These are phyloP conservation scores for Metarhizium robertsii DNA, from an alignment of 2,329 filamentous ascomycete genomes.

Conservation along the genomic window DNA sequence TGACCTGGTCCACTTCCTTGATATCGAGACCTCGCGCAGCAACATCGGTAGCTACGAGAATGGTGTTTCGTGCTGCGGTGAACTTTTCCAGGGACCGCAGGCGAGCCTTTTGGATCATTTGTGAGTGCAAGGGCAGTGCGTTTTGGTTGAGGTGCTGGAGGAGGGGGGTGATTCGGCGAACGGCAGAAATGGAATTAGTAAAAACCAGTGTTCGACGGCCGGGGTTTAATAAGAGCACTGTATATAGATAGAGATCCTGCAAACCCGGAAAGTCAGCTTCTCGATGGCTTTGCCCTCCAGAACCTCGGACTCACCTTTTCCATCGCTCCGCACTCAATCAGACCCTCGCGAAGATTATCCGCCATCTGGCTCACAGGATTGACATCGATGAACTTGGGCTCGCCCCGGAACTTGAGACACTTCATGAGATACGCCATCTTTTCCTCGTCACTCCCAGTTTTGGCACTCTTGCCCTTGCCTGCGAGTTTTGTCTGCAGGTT, in stretches of 20 bases:
- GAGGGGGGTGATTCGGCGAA: slow-evolving; percentile 75
- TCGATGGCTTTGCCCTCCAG: not conserved
- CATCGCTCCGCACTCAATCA: slow-evolving; percentile 85
- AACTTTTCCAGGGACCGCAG: slow-evolving; percentile 90
- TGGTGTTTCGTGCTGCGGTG: slow-evolving; percentile 52
- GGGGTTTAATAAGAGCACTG: slow-evolving; percentile 73
- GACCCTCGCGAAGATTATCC: slow-evolving; percentile 70
- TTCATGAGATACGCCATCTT: slow-evolving; percentile 90
- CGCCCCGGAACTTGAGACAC: slow-evolving; percentile 78
- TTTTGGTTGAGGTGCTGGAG: slow-evolving; percentile 74
- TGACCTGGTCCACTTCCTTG: slow-evolving; percentile 73
- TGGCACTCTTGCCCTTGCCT: slow-evolving; percentile 51
- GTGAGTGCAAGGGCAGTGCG: slow-evolving; percentile 74
- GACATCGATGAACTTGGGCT: slow-evolving; percentile 84
- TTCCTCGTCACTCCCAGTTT: slow-evolving; percentile 54
- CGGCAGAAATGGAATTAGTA: slow-evolving; percentile 90
- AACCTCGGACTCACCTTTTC: slow-evolving; percentile 60
- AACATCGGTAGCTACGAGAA: slow-evolving; percentile 88
- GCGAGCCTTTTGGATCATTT: slow-evolving; percentile 93
- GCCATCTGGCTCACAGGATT: slow-evolving; percentile 90
- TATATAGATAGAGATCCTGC: slow-evolving; percentile 85
- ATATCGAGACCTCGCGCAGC: slow-evolving; percentile 93
- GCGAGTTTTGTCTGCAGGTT: slow-evolving; percentile 83
- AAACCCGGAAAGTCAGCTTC: slow-evolving; percentile 10
- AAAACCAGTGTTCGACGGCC: slow-evolving; percentile 80